phyloP scores from a whole-genome alignment of 2,329 filamentous ascomycete genomes.

The Erysiphe pulchra region DNA sequence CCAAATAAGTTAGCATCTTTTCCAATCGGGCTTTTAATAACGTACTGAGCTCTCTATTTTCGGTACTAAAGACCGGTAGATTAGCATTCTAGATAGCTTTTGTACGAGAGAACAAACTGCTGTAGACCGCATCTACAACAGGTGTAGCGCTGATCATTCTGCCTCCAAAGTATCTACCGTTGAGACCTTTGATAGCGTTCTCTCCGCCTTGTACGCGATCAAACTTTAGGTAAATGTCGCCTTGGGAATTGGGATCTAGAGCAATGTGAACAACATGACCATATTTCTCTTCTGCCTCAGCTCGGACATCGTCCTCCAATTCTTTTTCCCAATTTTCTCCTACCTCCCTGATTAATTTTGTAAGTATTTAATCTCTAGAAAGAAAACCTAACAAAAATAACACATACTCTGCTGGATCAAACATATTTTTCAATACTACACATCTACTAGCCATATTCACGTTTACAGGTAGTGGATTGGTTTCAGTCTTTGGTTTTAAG shows the following conservation, averaged over 20 bases:
- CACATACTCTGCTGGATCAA: slow-evolving; percentile 71
- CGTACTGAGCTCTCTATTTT: slow-evolving; percentile 6
- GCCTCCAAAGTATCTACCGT: slow-evolving; percentile 86
- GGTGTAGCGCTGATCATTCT: slow-evolving; percentile 81
- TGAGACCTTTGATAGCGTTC: slow-evolving; percentile 92
- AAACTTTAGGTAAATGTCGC: slow-evolving; percentile 97
- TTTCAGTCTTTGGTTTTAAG: slow-evolving; percentile 53
- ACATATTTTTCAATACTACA: slow-evolving; percentile 87
- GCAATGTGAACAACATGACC: slow-evolving; percentile 94
- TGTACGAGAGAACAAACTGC: slow-evolving; percentile 75
- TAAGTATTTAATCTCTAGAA: slow-evolving; percentile 13
- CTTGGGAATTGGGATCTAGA: slow-evolving; percentile 75
- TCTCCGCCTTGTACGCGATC: slow-evolving; percentile 84
- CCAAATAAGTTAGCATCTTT: no score
- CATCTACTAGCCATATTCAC: slow-evolving; percentile 85
- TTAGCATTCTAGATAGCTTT: slow-evolving; percentile 42
- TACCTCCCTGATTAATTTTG: slow-evolving; percentile 38
- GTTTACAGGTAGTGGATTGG: slow-evolving; percentile 55
- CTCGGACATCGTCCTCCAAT: slow-evolving; percentile 75
- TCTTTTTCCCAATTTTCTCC: slow-evolving; percentile 78
- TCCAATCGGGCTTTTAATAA: background rate
- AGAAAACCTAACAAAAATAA: background rate
- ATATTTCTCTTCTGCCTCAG: slow-evolving; percentile 86
- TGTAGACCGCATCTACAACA: slow-evolving; percentile 96
- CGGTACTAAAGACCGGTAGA: slow-evolving; percentile 5